These are phyloP conservation scores for Fraxinus paxiana DNA, from an alignment of 305 asterid genomes.

Conservation along the genomic window DNA sequence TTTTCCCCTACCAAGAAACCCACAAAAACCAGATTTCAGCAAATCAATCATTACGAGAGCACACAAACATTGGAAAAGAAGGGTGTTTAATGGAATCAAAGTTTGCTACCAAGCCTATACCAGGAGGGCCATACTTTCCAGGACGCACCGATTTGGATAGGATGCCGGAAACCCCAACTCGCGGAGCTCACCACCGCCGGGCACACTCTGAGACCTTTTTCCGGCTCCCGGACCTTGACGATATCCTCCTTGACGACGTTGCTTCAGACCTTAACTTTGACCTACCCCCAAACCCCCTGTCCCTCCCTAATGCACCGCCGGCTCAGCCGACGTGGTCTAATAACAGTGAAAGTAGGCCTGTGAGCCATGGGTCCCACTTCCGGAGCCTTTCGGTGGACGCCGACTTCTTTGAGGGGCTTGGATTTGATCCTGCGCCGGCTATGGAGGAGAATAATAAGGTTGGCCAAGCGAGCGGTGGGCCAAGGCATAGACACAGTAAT, in stretches of 20 bases:
- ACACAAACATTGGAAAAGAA: not conserved
- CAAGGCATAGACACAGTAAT: constrained; percentile 62
- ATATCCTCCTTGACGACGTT: constrained; percentile 64
- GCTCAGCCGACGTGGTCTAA: constrained; percentile 30
- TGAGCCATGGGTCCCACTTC: constrained; percentile 36
- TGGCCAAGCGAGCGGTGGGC: constrained; percentile 23
- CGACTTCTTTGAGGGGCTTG: constrained; percentile 72
- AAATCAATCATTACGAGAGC: not conserved
- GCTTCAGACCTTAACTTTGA: constrained; percentile 46
- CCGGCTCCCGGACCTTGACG: constrained; percentile 78
- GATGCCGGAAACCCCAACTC: constrained; percentile 71
- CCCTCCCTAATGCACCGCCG: constrained; percentile 31
- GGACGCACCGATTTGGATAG: constrained; percentile 62
- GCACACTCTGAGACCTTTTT: constrained; percentile 85
- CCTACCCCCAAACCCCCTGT: constrained; percentile 36
- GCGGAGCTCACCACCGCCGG: constrained; percentile 73
- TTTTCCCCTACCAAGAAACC: constrained; percentile 15
- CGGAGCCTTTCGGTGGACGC: constrained; percentile 86
- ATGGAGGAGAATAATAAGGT: constrained; percentile 26
- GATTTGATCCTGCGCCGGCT: constrained; percentile 41
- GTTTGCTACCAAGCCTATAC: constrained; percentile 46
- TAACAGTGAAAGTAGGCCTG: constrained; percentile 23
- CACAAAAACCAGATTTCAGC: not conserved
- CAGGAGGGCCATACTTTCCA: constrained; percentile 30
- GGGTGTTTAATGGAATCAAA: constrained; percentile 54